Evolutionary conservation across 192 early-diverging fungal genomes (phyloP), one percentile per base, ranked within the genome.

Genomic region (Linnemannia zychae): DNA sequence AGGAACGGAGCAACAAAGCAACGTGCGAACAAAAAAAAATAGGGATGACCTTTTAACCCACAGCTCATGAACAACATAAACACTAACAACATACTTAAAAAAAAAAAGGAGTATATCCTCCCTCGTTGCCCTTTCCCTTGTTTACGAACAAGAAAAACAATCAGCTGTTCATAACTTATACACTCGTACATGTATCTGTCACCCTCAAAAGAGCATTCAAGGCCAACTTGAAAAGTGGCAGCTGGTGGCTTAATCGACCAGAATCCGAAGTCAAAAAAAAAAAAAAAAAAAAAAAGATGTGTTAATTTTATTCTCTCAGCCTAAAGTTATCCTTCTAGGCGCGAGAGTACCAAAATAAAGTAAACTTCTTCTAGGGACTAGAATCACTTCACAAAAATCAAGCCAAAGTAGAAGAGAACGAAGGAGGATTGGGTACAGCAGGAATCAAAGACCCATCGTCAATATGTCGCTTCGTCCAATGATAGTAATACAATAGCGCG

Each of bases 401-500:
- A 31, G 24, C 1, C 13, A 31, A 2, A n/a, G 11, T 63, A 1
- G 24, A 11, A n/a, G 22, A 31, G 40, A 9, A 44, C 40, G 40
- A 44, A 44, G 40, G 40, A 63, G 57, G 28, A 63, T 12, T 31
- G 3, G 57, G 28, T 2, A 31, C 9, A 63, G 31, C 9, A 31
- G 57, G 57, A 3, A 15, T 31, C 11, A 63, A 9, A 63, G 57
- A 63, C 28, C 57, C 57, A 63, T 80, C 78, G 47, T 80, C 66
- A 46, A 80, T 80, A 44, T 80, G 78, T 20, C 74, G 77, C 60
- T 85, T 85, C 11, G 83, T 85, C 83, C 83, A 85, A 47, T 92
- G 91, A 79, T 95, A 94, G 77, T 94, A 96, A 81, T 96, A 96
- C 79, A 93, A 82, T 24, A 95, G 85, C 17, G 93, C 93, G 72